phyloP scores from a whole-genome alignment of 805 yeast genomes.

The Teunomyces funiuensis region DNA sequence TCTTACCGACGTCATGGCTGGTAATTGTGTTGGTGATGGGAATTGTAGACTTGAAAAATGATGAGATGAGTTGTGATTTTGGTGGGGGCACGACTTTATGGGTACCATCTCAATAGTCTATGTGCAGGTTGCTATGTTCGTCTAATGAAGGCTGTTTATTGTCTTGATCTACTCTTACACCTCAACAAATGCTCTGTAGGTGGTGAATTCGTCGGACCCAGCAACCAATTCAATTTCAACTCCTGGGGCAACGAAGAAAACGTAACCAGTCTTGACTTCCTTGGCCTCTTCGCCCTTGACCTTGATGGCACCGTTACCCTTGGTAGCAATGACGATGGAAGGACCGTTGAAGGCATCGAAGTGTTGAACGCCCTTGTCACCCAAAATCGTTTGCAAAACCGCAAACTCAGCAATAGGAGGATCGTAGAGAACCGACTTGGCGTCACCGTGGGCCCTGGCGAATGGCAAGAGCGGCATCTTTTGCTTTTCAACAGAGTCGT shows the following conservation, averaged over 20 bases:
- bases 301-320: conserved; percentile 66
- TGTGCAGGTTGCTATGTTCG: no score
- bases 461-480: conserved; percentile 72
- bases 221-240: conserved; percentile 62
- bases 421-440: conserved; percentile 68
- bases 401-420: conserved; percentile 98
- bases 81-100: no score
- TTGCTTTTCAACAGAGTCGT: conserved; percentile 89
- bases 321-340: conserved; percentile 78
- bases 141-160: neutral
- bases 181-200: conserved; percentile 91
- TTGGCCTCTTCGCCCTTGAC: conserved; percentile 39
- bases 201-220: conserved; percentile 56
- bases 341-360: conserved; percentile 78
- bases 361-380: conserved; percentile 50
- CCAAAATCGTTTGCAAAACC: conserved; percentile 79
- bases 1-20: conserved; percentile 68
- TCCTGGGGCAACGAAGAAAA: conserved; percentile 82
- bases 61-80: neutral
- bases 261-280: conserved; percentile 67
- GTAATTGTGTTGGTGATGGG: neutral
- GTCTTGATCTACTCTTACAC: conserved; percentile 25
- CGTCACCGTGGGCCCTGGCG: conserved; percentile 63
- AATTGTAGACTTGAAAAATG: neutral
- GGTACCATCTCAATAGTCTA: neutral